Evolutionary conservation across 371 early-diverging fungal species (phyloP), one percentile per base, ranked within the genome.

Genomic region (Lichtheimia corymbifera): DNA sequence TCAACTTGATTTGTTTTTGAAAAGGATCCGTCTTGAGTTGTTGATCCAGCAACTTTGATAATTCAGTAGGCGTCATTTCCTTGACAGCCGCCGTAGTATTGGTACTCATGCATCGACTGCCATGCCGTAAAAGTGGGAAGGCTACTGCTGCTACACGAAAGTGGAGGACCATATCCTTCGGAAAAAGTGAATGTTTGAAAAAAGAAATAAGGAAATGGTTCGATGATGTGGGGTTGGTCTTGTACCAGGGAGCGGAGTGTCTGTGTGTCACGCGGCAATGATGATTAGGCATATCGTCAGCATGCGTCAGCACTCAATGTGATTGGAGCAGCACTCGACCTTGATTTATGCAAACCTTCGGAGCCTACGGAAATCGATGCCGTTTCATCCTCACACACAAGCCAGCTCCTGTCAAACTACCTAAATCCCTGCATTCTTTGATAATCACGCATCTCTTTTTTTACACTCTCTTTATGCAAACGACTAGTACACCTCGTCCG

Each of bases 11-110:
- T 14, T 45, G 12, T 35, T 58, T 40, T 24, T 49, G 58, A 25
- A 61, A 53, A 41, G 58, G 66, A 52, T 59, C 55, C 2, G 35
- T 47, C 14, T 41, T 55, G 9, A 51, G 56, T 22, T 65, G 55
- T 14, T 59, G n/a, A 14, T 50, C 41, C 40, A 65, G 27, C 13
- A 56, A 12, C 15, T 55, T 54, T 22, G 35, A 6, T 28, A 65
- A 49, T 30, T 63, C 52, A 4, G 41, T 6, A 1, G 51, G 49
- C 14, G 50, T 43, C 5, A 63, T 50, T 15, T 50, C 43, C n/a
- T 57, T 54, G 28, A 63, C 63, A 15, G 25, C 25, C 2, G 57
- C 25, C 1, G 55, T 22, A 13, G 55, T 17, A 22, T 18, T 22
- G n/a, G 57, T 25, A 7, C 9, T 9, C 57, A 45, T 56, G 40